Conservation (phyloP, 371 early-diverging fungal genomes). For the Haplosporangium sp. region DNA sequence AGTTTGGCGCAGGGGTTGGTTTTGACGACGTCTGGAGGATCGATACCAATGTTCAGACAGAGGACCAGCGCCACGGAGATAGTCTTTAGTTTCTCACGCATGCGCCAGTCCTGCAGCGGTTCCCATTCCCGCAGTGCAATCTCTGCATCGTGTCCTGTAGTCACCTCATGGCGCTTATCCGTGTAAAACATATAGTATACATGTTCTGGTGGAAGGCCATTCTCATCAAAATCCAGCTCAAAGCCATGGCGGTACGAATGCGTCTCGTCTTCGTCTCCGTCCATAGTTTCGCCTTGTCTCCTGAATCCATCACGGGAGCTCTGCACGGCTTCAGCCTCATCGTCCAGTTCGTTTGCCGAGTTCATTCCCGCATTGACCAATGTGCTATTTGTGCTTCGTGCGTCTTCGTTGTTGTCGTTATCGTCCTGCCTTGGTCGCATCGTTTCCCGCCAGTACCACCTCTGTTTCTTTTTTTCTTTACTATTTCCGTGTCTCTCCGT, state of each 20-base stretch:
- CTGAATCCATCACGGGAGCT: conserved; percentile 32
- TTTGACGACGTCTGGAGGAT: conserved; percentile 94
- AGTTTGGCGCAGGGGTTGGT: conserved; percentile 91
- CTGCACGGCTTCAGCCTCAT: conserved; percentile 22
- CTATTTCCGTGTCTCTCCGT: no score
- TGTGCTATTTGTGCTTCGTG: conserved; percentile 70
- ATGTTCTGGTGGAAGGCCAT: conserved; percentile 58
- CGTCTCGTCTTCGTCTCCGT: conserved; percentile 50
- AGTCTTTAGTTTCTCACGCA: conserved; percentile 60
- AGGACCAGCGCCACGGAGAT: conserved; percentile 77
- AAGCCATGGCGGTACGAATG: conserved; percentile 63
- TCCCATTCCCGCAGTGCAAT: conserved; percentile 53
- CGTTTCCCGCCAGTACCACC: neutral
- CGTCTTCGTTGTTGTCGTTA: conserved; percentile 63
- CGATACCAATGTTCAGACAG: conserved; percentile 96
- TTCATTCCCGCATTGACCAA: conserved; percentile 66
- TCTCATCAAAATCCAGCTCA: conserved; percentile 65
- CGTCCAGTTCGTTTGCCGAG: conserved; percentile 48
- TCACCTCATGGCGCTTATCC: conserved; percentile 69
- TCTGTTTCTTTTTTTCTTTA: no score
- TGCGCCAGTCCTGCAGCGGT: conserved; percentile 60
- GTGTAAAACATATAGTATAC: conserved; percentile 68
- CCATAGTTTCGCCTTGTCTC: conserved; percentile 45
- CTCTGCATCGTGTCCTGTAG: conserved; percentile 49
- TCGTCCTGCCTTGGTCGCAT: conserved; percentile 46